Evolutionary conservation across 768 basidiomycete species (phyloP).

Genomic region (Trametes maxima): DNA sequence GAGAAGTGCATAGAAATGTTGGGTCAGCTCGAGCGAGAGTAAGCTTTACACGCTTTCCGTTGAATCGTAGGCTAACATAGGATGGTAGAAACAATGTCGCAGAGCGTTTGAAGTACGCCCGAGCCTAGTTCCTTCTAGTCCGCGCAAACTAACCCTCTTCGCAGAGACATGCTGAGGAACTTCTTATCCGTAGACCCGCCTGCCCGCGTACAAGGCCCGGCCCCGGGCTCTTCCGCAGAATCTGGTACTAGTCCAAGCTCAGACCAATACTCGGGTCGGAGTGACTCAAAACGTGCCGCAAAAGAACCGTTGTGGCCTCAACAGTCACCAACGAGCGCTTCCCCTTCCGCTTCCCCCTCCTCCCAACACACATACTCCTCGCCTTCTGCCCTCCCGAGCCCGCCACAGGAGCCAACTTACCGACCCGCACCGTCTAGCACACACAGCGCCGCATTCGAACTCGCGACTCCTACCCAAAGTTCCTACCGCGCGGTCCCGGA

Average conservation of each 20-base stretch:
- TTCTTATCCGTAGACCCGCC: neutral
- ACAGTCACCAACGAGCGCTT: neutral
- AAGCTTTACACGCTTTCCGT: neutral
- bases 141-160: neutral
- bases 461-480: neutral
- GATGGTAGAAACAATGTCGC: slow-evolving; percentile 10
- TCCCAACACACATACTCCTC: neutral
- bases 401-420: neutral
- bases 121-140: neutral
- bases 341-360: neutral
- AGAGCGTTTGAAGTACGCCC: neutral
- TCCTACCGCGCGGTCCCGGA: neutral
- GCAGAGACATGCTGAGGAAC: slow-evolving; percentile 7
- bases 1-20: slow-evolving; percentile 39
- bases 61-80: neutral
- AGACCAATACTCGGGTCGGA: neutral
- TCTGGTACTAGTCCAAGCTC: neutral
- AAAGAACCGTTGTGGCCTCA: too few relatives aligned
- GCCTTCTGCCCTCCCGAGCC: too few relatives aligned
- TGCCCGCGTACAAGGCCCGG: too few relatives aligned
- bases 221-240: neutral
- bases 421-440: neutral
- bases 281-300: too few relatives aligned
- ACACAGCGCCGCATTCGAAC: neutral
- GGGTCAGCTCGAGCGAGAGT: slow-evolving; percentile 14